Conservation (phyloP, 2,329 filamentous ascomycete genomes). For the Diaporthe ilicicola region DNA sequence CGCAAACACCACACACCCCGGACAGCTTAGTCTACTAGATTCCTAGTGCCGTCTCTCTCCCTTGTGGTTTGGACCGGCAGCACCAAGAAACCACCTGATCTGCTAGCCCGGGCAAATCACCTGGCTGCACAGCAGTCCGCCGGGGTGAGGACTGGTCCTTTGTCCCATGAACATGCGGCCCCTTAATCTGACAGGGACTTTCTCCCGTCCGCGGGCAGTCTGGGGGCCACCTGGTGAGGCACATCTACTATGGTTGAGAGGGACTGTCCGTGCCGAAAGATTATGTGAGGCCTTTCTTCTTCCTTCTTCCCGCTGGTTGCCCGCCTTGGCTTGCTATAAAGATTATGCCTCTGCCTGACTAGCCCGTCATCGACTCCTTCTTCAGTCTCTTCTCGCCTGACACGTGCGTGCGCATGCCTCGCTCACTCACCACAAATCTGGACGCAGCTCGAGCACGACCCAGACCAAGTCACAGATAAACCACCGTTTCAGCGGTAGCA, state of each 20-base stretch:
- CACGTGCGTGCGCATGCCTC: not conserved
- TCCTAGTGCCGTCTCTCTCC: slow-evolving; percentile 12
- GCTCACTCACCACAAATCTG: not conserved
- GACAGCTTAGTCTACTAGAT: slow-evolving; percentile 15
- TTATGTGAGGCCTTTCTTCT: slow-evolving; percentile 27
- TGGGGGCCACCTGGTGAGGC: slow-evolving; percentile 6
- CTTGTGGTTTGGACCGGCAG: slow-evolving; percentile 28
- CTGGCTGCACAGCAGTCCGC: slow-evolving; percentile 6
- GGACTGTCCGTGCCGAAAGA: slow-evolving; percentile 2
- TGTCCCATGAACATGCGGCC: slow-evolving; percentile 21
- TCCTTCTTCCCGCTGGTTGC: not conserved
- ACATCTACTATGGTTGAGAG: slow-evolving; percentile 15
- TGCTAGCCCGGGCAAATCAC: slow-evolving; percentile 26
- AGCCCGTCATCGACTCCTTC: not conserved
- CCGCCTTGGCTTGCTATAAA: slow-evolving; percentile 28
- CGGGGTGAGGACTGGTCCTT: not conserved
- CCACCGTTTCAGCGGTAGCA: not conserved
- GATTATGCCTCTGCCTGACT: slow-evolving; percentile 11
- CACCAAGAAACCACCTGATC: slow-evolving; percentile 26
- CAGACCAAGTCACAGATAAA: not conserved
- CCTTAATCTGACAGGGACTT: slow-evolving; percentile 8
- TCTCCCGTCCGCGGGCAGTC: slow-evolving; percentile 1
- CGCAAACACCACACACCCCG: not conserved
- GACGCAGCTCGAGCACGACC: not conserved
- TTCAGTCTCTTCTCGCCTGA: slow-evolving; percentile 8